Percentiles rank a stretch among this genome's conserved stretches.
phyloP scores from a whole-genome alignment of 1,284 basidiomycete species.

The Malassezia arunalokei region DNA sequence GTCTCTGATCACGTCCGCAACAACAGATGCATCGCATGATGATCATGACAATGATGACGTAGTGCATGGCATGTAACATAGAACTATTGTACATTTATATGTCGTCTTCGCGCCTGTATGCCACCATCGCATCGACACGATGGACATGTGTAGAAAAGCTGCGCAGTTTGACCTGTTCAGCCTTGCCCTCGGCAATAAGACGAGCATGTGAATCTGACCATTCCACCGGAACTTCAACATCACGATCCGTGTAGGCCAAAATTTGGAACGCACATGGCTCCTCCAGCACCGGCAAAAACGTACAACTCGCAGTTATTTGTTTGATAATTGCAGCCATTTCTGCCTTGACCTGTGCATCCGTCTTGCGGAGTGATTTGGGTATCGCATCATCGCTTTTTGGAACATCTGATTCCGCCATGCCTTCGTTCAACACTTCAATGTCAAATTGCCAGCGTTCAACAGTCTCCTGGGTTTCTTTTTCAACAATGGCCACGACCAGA shows the following conservation, averaged over 20 bases:
- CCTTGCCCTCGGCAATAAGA: slow-evolving; percentile 85
- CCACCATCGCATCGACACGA: slow-evolving; percentile 48
- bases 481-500: slow-evolving; percentile 87
- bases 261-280: slow-evolving; percentile 87
- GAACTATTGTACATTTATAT: slow-evolving; percentile 18
- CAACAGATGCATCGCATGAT: background rate
- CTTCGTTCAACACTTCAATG: slow-evolving; percentile 58
- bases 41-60: background rate
- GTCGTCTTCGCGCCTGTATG: slow-evolving; percentile 46
- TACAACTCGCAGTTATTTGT: slow-evolving; percentile 92
- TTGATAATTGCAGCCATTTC: slow-evolving; percentile 97
- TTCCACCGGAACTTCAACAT: slow-evolving; percentile 68
- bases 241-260: slow-evolving; percentile 62
- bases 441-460: slow-evolving; percentile 98
- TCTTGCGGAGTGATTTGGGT: slow-evolving; percentile 46
- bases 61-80: slow-evolving; percentile 13
- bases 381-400: background rate
- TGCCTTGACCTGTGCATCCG: slow-evolving; percentile 82
- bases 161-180: slow-evolving; percentile 70
- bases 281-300: slow-evolving; percentile 86
- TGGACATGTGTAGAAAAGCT: slow-evolving; percentile 48
- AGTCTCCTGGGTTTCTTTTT: slow-evolving; percentile 78
- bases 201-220: slow-evolving; percentile 93
- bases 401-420: background rate
- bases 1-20: background rate